These are phyloP conservation scores for Colletotrichum simmondsii DNA, from an alignment of 2,329 filamentous ascomycete species.

Conservation along the genomic window DNA sequence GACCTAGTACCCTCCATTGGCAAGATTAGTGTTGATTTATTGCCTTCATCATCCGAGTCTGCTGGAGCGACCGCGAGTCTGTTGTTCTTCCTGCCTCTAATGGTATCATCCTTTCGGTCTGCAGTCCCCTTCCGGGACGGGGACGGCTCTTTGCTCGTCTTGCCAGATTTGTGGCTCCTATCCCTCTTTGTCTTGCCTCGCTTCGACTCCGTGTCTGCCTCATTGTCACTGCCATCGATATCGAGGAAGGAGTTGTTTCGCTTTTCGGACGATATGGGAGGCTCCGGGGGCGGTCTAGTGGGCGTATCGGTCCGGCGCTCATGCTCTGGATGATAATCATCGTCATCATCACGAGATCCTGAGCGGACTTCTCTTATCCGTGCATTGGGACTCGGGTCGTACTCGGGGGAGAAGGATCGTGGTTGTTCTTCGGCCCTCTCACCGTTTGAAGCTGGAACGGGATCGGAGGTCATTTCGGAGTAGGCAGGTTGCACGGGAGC, in stretches of 20 bases:
- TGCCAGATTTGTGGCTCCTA: conserved; percentile 1
- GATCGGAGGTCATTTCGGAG: conserved; percentile 22
- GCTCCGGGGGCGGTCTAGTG: conserved; percentile 45
- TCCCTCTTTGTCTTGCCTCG: conserved; percentile 28
- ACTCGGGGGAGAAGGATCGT: conserved; percentile 79
- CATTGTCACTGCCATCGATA: conserved; percentile 61
- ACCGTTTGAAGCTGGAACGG: not conserved
- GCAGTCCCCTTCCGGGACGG: not conserved
- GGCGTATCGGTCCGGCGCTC: conserved; percentile 46
- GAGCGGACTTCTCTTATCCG: conserved; percentile 74
- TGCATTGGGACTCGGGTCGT: conserved; percentile 77
- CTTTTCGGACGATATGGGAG: conserved; percentile 42
- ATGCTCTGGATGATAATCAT: conserved; percentile 9
- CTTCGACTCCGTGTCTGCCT: conserved; percentile 47
- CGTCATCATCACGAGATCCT: conserved; percentile 47
- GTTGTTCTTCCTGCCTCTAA: conserved; percentile 29
- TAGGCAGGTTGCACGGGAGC: conserved; percentile 8
- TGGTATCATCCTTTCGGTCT: conserved; percentile 13
- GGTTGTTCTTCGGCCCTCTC: conserved; percentile 44
- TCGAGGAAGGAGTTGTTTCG: conserved; percentile 62
- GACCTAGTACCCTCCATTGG: conserved; percentile 52
- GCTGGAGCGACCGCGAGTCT: conserved; percentile 41
- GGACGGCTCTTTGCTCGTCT: conserved; percentile 27
- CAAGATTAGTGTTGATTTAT: conserved; percentile 51
- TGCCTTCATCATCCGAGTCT: conserved; percentile 47